Base-by-base conservation (phyloP, 371 early-diverging fungal species). In the Mortierella sp. region DNA sequence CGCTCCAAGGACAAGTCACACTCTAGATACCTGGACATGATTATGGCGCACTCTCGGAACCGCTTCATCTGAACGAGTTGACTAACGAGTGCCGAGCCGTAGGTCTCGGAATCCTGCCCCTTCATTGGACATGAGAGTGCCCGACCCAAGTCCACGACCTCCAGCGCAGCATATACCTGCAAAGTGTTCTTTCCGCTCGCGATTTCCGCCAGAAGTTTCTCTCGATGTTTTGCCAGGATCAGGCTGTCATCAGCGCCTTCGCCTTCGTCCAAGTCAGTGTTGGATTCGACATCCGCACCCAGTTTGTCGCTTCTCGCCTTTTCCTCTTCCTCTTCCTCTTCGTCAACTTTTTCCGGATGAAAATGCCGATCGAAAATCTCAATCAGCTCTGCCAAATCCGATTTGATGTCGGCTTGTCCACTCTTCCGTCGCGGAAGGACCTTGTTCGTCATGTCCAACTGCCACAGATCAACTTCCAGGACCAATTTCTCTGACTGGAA, bases 191-290 rank as follows among this genome's bases (percentile, higher is more conserved):
- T 71, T 4, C 65, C 52, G 1, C 12, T 34, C 23, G 26, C 4
- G 4, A 64, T 42, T 26, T 71, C 72, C 0, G 51, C 52, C 11
- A 64, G 42, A 17, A 71, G 21, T 27, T 64, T 71, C 24, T 52
- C 52, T 9, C 55, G 72, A 30, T 71, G 72, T 11, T 23, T n/a
- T 15, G 44, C 30, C 44, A 34, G 64, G 19, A 70, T 64, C 37
- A 50, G 6, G 2, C 24, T 14, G n/a, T 17, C 42, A 3, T 8
- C 37, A 14, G 26, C 39, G 21, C 23, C 17, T 11, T 50, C 53
- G 11, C 30, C 11, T 8, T 47, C 51, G 41, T 41, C 27, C 37
- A 21, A 27, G 17, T 24, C 26, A 17, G 39, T 15, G 0, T 34
- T 23, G 11, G 19, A 17, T 15, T 19, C 42, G 30, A 4, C 26